phyloP scores from a whole-genome alignment of 148 eudicot species.

The Rhododendron ferrugineum region DNA sequence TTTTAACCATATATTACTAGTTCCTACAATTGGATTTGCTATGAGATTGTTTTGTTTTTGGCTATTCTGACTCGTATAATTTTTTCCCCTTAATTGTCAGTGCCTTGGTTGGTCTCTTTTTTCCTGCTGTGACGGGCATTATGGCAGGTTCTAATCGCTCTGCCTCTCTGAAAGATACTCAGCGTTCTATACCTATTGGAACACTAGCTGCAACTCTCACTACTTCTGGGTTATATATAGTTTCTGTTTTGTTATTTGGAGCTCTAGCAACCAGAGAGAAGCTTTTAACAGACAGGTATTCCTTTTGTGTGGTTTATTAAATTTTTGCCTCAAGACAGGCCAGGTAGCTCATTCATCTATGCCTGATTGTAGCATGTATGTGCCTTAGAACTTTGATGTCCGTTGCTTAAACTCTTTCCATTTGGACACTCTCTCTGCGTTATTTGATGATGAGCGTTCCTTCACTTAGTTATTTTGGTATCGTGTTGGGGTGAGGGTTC shows the following conservation, averaged over 20 bases:
- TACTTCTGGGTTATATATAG: slow-evolving; percentile 60
- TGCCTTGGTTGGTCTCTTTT: slow-evolving; percentile 97
- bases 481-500: not conserved
- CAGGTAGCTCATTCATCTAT: not conserved
- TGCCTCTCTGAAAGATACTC: slow-evolving; percentile 89
- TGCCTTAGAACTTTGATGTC: not conserved
- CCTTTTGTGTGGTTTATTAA: slow-evolving; percentile 4
- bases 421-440: not conserved
- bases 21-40: not conserved
- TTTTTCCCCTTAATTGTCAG: slow-evolving; percentile 36
- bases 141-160: slow-evolving; percentile 99
- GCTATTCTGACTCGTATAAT: slow-evolving; percentile 11
- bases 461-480: not conserved
- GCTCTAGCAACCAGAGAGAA: slow-evolving; percentile 89
- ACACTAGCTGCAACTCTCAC: slow-evolving; percentile 89
- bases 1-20: not conserved
- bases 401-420: not conserved
- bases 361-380: not conserved
- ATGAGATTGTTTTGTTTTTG: not conserved
- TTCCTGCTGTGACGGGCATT: slow-evolving; percentile 99
- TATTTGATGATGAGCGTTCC: not conserved
- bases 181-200: slow-evolving; percentile 90
- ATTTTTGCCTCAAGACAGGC: not conserved
- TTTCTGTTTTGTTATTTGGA: slow-evolving; percentile 82
- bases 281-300: slow-evolving; percentile 93